A percentile compares a stretch with the other conserved stretches of the same genome.
Evolutionary conservation across 345 rosid species (phyloP).

Genomic region (Balakata baccata): DNA sequence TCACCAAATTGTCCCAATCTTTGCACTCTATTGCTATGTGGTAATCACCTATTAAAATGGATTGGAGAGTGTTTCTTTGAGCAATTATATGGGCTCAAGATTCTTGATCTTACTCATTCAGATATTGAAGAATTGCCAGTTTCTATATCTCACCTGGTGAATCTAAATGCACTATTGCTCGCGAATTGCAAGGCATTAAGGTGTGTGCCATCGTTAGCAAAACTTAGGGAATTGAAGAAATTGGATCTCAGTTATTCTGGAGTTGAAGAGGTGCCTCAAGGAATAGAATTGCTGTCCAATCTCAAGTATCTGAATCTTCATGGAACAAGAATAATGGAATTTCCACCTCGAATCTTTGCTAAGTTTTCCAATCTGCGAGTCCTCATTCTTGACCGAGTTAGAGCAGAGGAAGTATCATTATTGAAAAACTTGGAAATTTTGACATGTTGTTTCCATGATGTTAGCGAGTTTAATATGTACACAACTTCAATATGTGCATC

Average conservation of each 20-base stretch:
- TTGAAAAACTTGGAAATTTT: conserved; percentile 17
- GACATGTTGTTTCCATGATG: not conserved
- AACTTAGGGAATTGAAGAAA: conserved; percentile 14
- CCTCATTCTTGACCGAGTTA: not conserved
- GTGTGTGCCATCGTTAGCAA: conserved; percentile 17
- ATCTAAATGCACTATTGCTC: conserved; percentile 17
- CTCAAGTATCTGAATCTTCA: conserved; percentile 21
- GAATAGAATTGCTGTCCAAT: conserved; percentile 18
- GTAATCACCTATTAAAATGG: not conserved
- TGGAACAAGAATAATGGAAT: not conserved
- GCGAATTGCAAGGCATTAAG: not conserved
- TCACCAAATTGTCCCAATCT: conserved; percentile 29
- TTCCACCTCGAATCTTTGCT: conserved; percentile 17
- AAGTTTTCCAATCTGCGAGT: conserved; percentile 9
- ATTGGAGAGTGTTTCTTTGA: conserved; percentile 17
- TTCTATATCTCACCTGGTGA: conserved; percentile 20
- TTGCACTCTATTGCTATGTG: conserved; percentile 9
- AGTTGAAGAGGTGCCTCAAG: conserved; percentile 15
- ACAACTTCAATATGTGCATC: not conserved
- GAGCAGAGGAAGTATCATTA: conserved; percentile 6
- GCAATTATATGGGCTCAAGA: conserved; percentile 13
- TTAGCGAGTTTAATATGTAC: not conserved
- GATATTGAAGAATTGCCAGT: conserved; percentile 12
- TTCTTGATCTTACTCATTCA: conserved; percentile 17
- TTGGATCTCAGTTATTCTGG: conserved; percentile 14